Conservation (phyloP, 164 flowering plant genomes). For the Cinnamomum micranthum region DNA sequence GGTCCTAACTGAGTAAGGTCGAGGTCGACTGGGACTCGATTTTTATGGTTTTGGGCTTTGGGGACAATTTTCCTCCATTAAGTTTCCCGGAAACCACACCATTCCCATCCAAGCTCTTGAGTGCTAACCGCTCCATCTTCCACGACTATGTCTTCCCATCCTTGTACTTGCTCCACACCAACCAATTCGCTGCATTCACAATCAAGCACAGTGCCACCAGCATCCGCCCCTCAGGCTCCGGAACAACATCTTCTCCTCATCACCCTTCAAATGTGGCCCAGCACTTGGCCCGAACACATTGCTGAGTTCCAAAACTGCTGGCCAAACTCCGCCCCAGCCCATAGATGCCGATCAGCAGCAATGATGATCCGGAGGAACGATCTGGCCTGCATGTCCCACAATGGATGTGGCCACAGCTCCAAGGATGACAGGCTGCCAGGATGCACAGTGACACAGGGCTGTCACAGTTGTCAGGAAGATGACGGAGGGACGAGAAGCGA, state of each 20-base stretch:
- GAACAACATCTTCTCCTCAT: conserved; percentile 78
- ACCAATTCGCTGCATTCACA: conserved; percentile 54
- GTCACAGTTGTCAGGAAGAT: no score
- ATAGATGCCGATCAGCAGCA: conserved; percentile 65
- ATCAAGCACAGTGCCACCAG: conserved; percentile 59
- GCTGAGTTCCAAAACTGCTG: conserved; percentile 52
- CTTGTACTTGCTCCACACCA: conserved; percentile 91
- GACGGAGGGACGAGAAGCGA: no score
- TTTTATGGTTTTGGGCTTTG: no score
- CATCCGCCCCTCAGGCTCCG: conserved; percentile 38
- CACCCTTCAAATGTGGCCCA: conserved; percentile 39
- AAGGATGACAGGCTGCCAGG: conserved; percentile 77
- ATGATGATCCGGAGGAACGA: conserved; percentile 60
- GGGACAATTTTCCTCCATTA: no score
- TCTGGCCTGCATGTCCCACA: conserved; percentile 83
- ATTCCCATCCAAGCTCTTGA: conserved; percentile 19
- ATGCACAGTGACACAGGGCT: conserved; percentile 56
- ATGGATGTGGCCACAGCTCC: conserved; percentile 88
- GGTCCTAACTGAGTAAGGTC: no score
- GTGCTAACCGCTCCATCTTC: conserved; percentile 58
- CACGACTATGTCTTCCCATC: conserved; percentile 91
- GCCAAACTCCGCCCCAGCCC: conserved; percentile 93
- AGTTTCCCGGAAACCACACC: conserved; percentile 48
- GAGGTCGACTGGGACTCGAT: no score
- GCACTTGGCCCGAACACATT: conserved; percentile 15